A percentile compares a stretch with the other conserved stretches of the same genome.
phyloP scores from a whole-genome alignment of 139 green algal species.

The Chlamydomonas sphaeroides region DNA sequence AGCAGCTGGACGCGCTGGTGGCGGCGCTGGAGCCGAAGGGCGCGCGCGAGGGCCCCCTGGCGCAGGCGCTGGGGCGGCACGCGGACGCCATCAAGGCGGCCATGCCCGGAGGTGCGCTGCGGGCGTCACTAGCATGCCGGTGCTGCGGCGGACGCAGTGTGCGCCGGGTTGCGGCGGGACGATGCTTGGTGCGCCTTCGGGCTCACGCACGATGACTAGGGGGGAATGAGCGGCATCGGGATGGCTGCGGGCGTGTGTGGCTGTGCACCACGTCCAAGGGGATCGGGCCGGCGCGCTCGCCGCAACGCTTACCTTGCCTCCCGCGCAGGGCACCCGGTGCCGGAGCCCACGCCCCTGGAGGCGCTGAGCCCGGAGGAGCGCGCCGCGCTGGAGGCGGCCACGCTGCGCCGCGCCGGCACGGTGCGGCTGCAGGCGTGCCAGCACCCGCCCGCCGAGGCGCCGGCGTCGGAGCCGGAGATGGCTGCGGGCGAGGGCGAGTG shows the following conservation, averaged over 20 bases:
- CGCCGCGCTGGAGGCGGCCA: not conserved
- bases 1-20: conserved; percentile 66
- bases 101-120: conserved; percentile 39
- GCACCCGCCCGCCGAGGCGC: not conserved
- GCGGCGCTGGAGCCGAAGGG: conserved; percentile 64
- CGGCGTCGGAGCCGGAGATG: not conserved
- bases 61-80: conserved; percentile 32
- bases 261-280: too few species aligned
- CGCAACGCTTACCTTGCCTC: too few species aligned
- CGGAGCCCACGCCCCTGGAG: conserved; percentile 5
- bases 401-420: not conserved
- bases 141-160: not conserved
- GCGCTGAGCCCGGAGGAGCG: not conserved
- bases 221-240: too few species aligned
- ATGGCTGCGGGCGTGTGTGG: too few species aligned
- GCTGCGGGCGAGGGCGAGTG: not conserved
- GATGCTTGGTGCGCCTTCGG: too few species aligned
- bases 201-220: too few species aligned
- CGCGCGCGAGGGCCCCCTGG: conserved; percentile 59
- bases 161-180: too few species aligned
- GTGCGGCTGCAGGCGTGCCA: conserved; percentile 1
- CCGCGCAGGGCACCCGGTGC: not conserved
- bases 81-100: conserved; percentile 19
- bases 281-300: too few species aligned
- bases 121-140: too few species aligned